Evolutionary conservation across 2,329 filamentous ascomycete species (phyloP), one percentile per base, ranked within the genome.

Genomic region (Aureobasidium sp.): DNA sequence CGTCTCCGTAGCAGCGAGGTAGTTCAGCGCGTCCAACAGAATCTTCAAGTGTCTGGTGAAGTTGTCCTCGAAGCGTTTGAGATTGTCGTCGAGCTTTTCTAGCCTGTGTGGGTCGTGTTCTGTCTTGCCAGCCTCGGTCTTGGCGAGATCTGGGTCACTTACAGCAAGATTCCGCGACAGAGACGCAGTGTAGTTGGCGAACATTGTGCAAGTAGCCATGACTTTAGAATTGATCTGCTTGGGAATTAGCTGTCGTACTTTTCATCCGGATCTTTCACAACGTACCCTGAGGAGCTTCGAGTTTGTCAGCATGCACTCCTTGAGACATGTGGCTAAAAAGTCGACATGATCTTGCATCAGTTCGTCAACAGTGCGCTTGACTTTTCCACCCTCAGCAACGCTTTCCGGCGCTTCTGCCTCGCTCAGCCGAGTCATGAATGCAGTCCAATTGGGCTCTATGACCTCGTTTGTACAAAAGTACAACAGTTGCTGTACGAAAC

Each of bases 311-410:
- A 97, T 97, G 78, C 94, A 97, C 76, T 97, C 94, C 75, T 97
- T 99, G 68, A 99, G 79, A 72, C 94, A 99, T 4, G 94, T 97
- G 68, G 96, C 94, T 50, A 99, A 77, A 73, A 99, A 99, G 74
- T 97, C 94, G 62, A 99, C 92, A 75, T 99, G 94, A 70, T 97
- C 92, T 75, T 97, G 90, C 94, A 99, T 99, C 70, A 99, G 77
- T 75, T 97, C 91, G 69, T 99, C 94, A 1, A 99, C 94, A 0
- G 94, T 99, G 38, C 91, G 74, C 67, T 84, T 85, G n/a, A 80
- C 79, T 60, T 81, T 76, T 64, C 70, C 75, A 60, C 69, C 69
- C 67, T 70, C 73, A 9, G 46, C 37, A 31, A 51, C 42, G 13
- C 33, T 60, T 13, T 78, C 76, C 63, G 80, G 81, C 10, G 78